phyloP scores from a whole-genome alignment of 2,329 filamentous ascomycete genomes.

The Fusarium palustre region DNA sequence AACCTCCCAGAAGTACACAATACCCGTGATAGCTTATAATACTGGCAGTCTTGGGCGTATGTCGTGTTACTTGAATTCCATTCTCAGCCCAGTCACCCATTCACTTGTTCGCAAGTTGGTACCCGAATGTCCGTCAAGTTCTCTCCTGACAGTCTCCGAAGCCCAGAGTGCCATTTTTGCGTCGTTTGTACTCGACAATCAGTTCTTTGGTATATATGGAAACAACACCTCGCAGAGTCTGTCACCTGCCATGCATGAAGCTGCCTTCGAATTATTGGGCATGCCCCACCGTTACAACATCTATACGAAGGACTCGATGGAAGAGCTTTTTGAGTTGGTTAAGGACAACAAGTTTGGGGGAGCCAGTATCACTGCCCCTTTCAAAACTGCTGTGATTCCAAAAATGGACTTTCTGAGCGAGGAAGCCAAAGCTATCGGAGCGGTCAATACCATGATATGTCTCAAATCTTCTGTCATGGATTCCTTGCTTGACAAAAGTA shows the following conservation, averaged over 20 bases:
- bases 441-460: slow-evolving; percentile 1
- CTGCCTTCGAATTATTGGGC: neutral
- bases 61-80: neutral
- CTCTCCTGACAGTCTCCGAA: neutral
- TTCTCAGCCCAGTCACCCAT: slow-evolving; percentile 14
- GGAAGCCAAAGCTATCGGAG: slow-evolving; percentile 10
- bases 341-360: neutral
- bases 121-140: neutral
- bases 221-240: slow-evolving; percentile 4
- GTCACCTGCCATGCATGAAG: slow-evolving; percentile 9
- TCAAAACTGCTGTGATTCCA: slow-evolving; percentile 5
- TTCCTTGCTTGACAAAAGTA: neutral
- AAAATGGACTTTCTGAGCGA: slow-evolving; percentile 8
- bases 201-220: slow-evolving; percentile 11
- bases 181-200: neutral
- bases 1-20: neutral
- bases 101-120: neutral
- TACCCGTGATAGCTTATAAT: slow-evolving; percentile 5
- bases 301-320: neutral
- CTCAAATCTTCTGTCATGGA: neutral
- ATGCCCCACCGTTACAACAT: slow-evolving; percentile 14
- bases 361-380: slow-evolving; percentile 2
- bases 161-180: neutral
- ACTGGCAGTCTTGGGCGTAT: slow-evolving; percentile 4
- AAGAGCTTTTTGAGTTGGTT: neutral